Base-by-base conservation (phyloP, 805 yeast species). In the Pichia gijzeniarum region DNA sequence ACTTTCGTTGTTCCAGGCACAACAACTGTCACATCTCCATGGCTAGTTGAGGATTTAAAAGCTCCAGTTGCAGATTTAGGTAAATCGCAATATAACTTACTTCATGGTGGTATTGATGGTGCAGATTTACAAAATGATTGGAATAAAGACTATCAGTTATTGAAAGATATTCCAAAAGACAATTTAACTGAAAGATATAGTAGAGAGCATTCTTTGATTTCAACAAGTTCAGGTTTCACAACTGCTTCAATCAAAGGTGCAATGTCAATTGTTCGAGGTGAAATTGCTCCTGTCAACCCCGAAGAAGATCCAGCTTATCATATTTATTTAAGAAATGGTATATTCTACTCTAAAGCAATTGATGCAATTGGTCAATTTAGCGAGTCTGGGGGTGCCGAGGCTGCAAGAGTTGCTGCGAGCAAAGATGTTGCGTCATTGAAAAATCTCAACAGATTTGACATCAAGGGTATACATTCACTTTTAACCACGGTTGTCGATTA, bases 401-500 rank as follows among this genome's bases (percentile, higher is more conserved):
- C 96, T 48, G 89, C 96, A 4, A 75, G 93, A 55, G 84, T 81
- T 48, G 78, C 93, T 21, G 76, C 82, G 10, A 74, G 77, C 43
- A 90, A 85, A 67, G 99, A 93, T 64, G 68, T 91, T 44, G 74
- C 74, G 31, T 82, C 90, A 21, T 76, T 88, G 38, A 79, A 76
- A 56, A 73, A 76, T 49, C 69, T 91, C 60, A 84, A 84, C 68
- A 71, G 79, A 54, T 65, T 83, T 37, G 87, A 84, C 55, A 59
- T 78, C 30, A 67, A 67, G 10, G 86, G 81, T 38, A 71, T 89
- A 34, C 77, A 79, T 57, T 82, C 83, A 42, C 71, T 91, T 48
- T 77, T 86, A 55, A 85, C 97, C 4, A 74, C 90, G n/a, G 74
- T 89, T 48, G 86, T 91, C 45, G 98, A 91, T 64, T 91, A 78